Evolutionary conservation across 1,284 basidiomycete genomes (phyloP).

Genomic region (Salmacisia buchloeana): DNA sequence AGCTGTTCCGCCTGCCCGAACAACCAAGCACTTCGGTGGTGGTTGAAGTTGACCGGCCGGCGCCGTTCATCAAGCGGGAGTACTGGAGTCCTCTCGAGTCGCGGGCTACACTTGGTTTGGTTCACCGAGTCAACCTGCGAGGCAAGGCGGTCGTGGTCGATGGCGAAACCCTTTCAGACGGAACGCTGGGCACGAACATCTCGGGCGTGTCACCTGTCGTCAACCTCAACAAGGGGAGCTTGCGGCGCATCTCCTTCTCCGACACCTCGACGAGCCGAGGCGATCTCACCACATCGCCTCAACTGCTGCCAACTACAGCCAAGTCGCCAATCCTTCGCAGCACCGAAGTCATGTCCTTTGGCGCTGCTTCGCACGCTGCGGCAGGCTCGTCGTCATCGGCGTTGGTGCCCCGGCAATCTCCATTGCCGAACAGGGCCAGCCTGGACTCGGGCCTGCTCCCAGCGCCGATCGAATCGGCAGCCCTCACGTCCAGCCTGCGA

Average conservation of each 20-base stretch:
- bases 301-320: slow-evolving; percentile 13
- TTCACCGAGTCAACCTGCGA: slow-evolving; percentile 87
- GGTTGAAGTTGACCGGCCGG: slow-evolving; percentile 82
- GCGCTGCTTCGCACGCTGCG: slow-evolving; percentile 26
- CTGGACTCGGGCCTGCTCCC: slow-evolving; percentile 47
- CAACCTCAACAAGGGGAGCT: slow-evolving; percentile 12
- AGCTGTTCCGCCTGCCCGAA: slow-evolving; percentile 84
- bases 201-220: slow-evolving; percentile 57
- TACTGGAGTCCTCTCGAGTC: slow-evolving; percentile 81
- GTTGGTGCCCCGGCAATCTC: slow-evolving; percentile 30
- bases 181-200: slow-evolving; percentile 70
- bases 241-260: slow-evolving; percentile 2
- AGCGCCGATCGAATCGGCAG: background rate
- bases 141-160: slow-evolving; percentile 89
- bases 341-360: slow-evolving; percentile 20
- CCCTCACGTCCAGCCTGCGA: background rate
- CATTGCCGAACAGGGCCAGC: background rate
- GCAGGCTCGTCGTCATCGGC: slow-evolving; percentile 4
- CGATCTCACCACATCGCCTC: background rate
- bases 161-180: slow-evolving; percentile 64
- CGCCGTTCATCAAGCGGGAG: slow-evolving; percentile 58
- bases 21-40: slow-evolving; percentile 67
- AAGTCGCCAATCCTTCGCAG: slow-evolving; percentile 5
- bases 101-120: slow-evolving; percentile 64
- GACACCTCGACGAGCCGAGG: background rate